Evolutionary conservation across 306 rosid genomes (phyloP).

Genomic region (Comarum palustre): DNA sequence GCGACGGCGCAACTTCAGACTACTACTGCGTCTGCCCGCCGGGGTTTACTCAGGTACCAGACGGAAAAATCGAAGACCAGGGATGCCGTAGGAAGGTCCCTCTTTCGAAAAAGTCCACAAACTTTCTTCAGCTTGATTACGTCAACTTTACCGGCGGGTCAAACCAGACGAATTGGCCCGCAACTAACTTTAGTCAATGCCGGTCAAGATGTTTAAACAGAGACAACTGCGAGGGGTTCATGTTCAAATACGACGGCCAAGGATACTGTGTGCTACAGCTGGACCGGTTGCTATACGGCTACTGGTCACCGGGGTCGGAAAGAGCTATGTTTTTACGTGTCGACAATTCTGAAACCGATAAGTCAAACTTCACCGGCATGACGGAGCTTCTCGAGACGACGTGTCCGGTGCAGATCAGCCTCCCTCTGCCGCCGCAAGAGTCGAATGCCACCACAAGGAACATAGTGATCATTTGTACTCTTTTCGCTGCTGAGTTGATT

Average conservation of each 20-base stretch:
- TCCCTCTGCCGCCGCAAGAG: conserved; percentile 60
- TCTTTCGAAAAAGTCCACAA: conserved; percentile 19
- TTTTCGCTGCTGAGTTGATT: conserved; percentile 68
- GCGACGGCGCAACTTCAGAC: conserved; percentile 25
- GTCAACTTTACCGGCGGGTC: conserved; percentile 49
- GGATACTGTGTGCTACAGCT: conserved; percentile 38
- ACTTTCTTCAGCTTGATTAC: conserved; percentile 60
- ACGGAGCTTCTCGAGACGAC: conserved; percentile 60
- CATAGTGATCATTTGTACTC: conserved; percentile 58
- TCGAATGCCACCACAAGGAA: conserved; percentile 62
- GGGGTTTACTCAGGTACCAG: conserved; percentile 34
- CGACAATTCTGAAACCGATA: conserved; percentile 41
- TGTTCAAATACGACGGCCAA: conserved; percentile 57
- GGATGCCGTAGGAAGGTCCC: conserved; percentile 50
- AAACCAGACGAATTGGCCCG: background rate
- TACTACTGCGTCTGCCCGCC: conserved; percentile 63
- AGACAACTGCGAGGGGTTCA: conserved; percentile 46
- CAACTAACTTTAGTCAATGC: conserved; percentile 41
- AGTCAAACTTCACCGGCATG: conserved; percentile 59
- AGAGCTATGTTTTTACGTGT: conserved; percentile 52
- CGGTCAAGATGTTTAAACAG: conserved; percentile 36
- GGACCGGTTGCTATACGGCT: conserved; percentile 44
- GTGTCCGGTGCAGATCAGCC: conserved; percentile 65
- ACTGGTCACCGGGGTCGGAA: conserved; percentile 76
- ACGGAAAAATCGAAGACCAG: conserved; percentile 13